Evolutionary conservation across 2,329 filamentous ascomycete genomes (phyloP).

Genomic region (Ceratocystis cacaofunesta): DNA sequence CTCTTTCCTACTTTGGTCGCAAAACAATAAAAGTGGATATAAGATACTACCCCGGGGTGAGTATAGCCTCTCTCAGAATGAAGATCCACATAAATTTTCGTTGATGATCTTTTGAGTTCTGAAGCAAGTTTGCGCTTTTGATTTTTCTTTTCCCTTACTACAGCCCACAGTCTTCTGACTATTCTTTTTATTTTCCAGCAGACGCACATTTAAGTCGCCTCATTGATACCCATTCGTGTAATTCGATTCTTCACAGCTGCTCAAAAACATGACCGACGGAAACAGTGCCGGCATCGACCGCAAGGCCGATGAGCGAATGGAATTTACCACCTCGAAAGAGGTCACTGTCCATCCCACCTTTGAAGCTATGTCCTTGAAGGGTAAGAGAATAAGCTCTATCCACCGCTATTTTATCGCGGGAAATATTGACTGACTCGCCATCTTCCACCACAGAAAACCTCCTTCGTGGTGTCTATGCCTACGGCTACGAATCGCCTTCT

Average conservation of each 20-base stretch:
- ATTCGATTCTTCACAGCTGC: too few relatives aligned
- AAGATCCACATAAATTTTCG: conserved; percentile 3
- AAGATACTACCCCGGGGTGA: not conserved
- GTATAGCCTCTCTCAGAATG: not conserved
- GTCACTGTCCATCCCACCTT: conserved; percentile 89
- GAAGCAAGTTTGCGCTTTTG: not conserved
- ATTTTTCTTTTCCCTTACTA: not conserved
- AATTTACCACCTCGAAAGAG: conserved; percentile 96
- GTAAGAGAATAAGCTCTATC: conserved; percentile 25
- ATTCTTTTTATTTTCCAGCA: not conserved
- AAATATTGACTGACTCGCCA: not conserved
- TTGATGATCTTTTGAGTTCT: too few relatives aligned
- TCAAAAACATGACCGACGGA: conserved; percentile 59
- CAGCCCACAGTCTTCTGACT: not conserved
- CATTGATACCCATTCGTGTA: too few relatives aligned
- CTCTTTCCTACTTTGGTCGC: not conserved
- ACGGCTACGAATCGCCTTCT: conserved; percentile 95
- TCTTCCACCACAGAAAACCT: conserved; percentile 54
- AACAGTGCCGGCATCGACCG: conserved; percentile 54
- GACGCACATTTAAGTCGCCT: conserved; percentile 23
- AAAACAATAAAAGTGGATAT: not conserved
- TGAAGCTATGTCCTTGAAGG: conserved; percentile 90
- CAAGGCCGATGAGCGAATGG: conserved; percentile 89
- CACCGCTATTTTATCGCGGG: not conserved
- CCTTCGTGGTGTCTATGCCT: conserved; percentile 92